Base-by-base conservation (phyloP, 768 basidiomycete genomes). In the Cyclocybe cylindracea region DNA sequence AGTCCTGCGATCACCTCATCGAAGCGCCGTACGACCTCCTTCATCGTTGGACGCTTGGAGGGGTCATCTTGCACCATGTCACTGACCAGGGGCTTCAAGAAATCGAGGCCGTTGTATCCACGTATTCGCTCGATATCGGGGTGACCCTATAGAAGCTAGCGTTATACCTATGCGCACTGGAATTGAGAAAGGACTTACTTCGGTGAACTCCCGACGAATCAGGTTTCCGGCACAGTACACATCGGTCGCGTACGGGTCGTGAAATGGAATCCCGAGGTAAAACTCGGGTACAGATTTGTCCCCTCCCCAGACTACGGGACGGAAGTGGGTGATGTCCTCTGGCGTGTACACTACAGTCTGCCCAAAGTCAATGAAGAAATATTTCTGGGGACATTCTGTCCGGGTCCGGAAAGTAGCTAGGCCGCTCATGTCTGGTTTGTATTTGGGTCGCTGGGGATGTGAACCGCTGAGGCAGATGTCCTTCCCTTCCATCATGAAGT, bases 31-130 rank as follows among this genome's bases (percentile, higher is more conserved):
- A 73, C 64, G 3, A 72, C 72, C 44, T 72, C 64, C 13, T 67
- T 61, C 56, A 74, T 74, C 1, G 61, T 66, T 1, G 74, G 74
- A 11, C 74, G 68, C 41, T 66, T 64, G 4, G 51, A 38, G 0
- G 72, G 70, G 40, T 74, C 65, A 0, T 56, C 48, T 49, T 72
- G 63, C 0, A 66, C 61, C 74, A 77, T 76, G 14, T 73, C 69
- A 0, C 43, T 40, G 2, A 71, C 56, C 10, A 74, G 56, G 1
- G 62, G 58, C 38, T 53, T 42, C 34, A 72, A 54, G 39, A 72
- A 72, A 5, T 61, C 64, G 14, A 73, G 61, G 0, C 66, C 69
- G 33, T 54, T 13, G 19, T 54, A 55, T 6, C 53, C 53, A 5
- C 43, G 14, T 13, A 53, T 36, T 16, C 16, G 16, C 16, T 16